Evolutionary conservation across 176 grass and related monocot species (phyloP).

Genomic region (Raddia guianensis): DNA sequence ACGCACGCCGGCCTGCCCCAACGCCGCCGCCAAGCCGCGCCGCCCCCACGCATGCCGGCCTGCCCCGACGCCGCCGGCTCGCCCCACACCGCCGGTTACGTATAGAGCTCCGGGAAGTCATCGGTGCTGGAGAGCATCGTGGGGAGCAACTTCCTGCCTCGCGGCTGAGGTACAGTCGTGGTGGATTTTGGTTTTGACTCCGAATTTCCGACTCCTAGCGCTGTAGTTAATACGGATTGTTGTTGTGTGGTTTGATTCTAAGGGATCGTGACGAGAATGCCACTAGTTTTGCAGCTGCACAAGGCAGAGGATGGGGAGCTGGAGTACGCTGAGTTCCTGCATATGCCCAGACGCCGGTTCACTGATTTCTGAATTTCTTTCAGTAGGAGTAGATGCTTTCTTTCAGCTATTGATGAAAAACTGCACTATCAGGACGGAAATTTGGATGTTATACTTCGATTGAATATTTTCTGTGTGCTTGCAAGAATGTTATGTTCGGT

Average conservation of each 20-base stretch:
- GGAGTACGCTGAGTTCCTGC: conserved; percentile 85
- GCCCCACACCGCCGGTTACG: neutral
- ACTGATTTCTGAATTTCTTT: conserved; percentile 86
- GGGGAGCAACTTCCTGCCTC: conserved; percentile 86
- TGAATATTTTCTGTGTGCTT: too few relatives aligned
- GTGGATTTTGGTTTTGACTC: neutral
- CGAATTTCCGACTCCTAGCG: neutral
- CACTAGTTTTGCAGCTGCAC: conserved; percentile 88
- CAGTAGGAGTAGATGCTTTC: too few relatives aligned
- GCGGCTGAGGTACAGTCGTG: conserved; percentile 66
- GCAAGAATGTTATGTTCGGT: too few relatives aligned
- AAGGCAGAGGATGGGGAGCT: conserved; percentile 64
- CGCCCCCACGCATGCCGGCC: too few relatives aligned
- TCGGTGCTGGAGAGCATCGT: conserved; percentile 97
- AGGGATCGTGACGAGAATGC: conserved; percentile 97
- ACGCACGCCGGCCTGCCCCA: too few relatives aligned
- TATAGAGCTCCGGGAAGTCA: conserved; percentile 91
- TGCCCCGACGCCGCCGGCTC: too few relatives aligned
- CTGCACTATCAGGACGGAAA: too few relatives aligned
- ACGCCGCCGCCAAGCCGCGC: too few relatives aligned
- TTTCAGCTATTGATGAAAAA: too few relatives aligned
- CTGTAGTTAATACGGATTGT: neutral
- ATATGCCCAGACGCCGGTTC: conserved; percentile 68
- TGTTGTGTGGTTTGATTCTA: conserved; percentile 15
- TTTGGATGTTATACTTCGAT: too few relatives aligned